These are phyloP conservation scores for Akanthomyces uredinophilus DNA, from an alignment of 2,329 filamentous ascomycete genomes.

Conservation along the genomic window DNA sequence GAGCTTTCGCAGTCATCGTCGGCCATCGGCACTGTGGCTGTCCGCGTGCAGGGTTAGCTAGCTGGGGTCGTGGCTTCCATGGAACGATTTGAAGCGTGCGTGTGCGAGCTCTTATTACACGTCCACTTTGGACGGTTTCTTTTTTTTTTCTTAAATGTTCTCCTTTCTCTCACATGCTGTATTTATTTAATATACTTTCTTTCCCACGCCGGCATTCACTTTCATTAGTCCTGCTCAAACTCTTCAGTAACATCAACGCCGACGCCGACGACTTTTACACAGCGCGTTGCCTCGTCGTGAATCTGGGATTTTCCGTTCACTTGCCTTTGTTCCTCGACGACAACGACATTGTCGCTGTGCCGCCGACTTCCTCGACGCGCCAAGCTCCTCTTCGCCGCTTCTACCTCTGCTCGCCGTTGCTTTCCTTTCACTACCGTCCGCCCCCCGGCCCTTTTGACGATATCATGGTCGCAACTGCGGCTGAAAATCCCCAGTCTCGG, in stretches of 20 bases:
- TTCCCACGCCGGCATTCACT: too few species aligned
- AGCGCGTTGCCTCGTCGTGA: too few species aligned
- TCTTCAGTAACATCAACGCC: too few species aligned
- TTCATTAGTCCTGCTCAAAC: too few species aligned
- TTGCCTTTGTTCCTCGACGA: too few species aligned
- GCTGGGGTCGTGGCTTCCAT: too few species aligned
- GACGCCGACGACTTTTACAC: too few species aligned
- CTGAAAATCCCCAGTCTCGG: neutral
- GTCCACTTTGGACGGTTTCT: neutral
- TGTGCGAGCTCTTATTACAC: neutral
- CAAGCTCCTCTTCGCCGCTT: too few species aligned
- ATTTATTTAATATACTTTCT: neutral
- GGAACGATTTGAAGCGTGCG: neutral
- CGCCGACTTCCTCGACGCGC: too few species aligned
- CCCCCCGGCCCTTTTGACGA: neutral
- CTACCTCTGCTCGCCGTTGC: neutral
- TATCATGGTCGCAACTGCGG: slow-evolving; percentile 17
- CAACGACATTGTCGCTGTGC: too few species aligned
- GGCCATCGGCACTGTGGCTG: neutral
- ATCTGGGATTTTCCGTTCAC: too few species aligned
- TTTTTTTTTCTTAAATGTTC: neutral
- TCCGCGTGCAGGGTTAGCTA: neutral
- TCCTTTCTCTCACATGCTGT: too few species aligned
- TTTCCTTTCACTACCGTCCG: neutral
- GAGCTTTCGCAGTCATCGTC: neutral